These are phyloP conservation scores for Ceratopteris richardii DNA, from an alignment of 75 land plant species.

Conservation along the genomic window DNA sequence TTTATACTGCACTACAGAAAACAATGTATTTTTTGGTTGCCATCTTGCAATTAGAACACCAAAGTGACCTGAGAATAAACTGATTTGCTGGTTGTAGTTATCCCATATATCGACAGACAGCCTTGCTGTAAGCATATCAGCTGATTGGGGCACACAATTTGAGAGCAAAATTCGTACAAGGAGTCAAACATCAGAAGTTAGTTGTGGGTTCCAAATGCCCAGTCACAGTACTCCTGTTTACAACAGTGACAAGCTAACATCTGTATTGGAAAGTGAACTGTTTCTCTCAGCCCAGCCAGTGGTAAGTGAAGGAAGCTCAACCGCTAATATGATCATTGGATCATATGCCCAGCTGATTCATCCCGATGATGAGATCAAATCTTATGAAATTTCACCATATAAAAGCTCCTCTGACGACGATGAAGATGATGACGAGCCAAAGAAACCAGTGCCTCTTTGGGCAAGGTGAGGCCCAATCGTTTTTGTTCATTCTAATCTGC, in stretches of 20 bases:
- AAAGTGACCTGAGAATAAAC: too few species aligned
- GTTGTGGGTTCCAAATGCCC: too few species aligned
- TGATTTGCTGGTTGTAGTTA: too few species aligned
- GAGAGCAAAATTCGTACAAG: background rate
- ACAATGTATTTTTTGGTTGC: too few species aligned
- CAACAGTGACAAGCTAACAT: background rate
- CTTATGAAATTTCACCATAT: conserved; percentile 75
- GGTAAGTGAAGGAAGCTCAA: background rate
- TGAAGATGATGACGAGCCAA: conserved; percentile 33
- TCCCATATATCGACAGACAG: background rate
- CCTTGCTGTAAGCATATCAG: background rate
- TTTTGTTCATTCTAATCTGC: too few species aligned
- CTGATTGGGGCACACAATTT: background rate
- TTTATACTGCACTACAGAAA: too few species aligned
- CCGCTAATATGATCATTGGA: background rate
- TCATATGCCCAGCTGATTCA: background rate
- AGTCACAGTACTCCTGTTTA: background rate
- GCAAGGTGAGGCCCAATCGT: conserved; percentile 56
- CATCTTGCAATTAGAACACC: too few species aligned
- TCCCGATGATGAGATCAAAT: conserved; percentile 5
- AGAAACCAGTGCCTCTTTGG: conserved; percentile 61
- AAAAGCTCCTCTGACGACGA: conserved; percentile 62
- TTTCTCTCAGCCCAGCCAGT: background rate
- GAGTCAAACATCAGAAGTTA: background rate
- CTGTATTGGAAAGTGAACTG: background rate